phyloP scores from a whole-genome alignment of 495 filamentous ascomycete species.

The Neurospora sublineolata region DNA sequence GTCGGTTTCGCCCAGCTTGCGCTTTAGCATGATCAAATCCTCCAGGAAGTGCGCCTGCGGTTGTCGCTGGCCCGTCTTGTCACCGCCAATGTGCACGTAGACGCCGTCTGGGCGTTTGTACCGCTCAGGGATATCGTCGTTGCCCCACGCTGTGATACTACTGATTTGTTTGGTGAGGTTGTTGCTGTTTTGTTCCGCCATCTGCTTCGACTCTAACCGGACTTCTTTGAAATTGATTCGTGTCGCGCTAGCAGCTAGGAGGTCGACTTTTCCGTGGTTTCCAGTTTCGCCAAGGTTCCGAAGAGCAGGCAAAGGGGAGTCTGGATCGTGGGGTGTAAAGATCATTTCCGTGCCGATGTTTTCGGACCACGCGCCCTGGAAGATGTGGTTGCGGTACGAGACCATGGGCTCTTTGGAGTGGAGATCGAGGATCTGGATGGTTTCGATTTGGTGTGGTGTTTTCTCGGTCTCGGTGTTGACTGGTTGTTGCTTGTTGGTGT shows the following conservation, averaged over 20 bases:
- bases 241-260: constrained; percentile 47
- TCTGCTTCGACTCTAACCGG: constrained; percentile 6
- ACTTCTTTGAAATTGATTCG: constrained; percentile 33
- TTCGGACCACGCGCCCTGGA: constrained; percentile 63
- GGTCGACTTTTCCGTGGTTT: constrained; percentile 30
- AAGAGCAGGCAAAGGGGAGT: constrained; percentile 26
- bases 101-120: constrained; percentile 22
- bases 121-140: constrained; percentile 19
- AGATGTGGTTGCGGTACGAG: constrained; percentile 61
- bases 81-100: constrained; percentile 23
- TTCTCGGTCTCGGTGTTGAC: constrained; percentile 14
- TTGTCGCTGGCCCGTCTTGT: constrained; percentile 25
- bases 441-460: constrained; percentile 2
- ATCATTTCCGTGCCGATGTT: constrained; percentile 73
- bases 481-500: background rate
- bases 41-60: constrained; percentile 37
- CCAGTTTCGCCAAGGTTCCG: constrained; percentile 30
- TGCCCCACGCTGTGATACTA: background rate
- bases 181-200: constrained; percentile 2
- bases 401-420: constrained; percentile 61
- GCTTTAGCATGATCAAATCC: constrained; percentile 37
- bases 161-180: background rate
- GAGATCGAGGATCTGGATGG: constrained; percentile 70
- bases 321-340: constrained; percentile 43
- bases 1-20: constrained; percentile 42